Evolutionary conservation across 345 rosid genomes (phyloP).

Genomic region (Firmiana major): DNA sequence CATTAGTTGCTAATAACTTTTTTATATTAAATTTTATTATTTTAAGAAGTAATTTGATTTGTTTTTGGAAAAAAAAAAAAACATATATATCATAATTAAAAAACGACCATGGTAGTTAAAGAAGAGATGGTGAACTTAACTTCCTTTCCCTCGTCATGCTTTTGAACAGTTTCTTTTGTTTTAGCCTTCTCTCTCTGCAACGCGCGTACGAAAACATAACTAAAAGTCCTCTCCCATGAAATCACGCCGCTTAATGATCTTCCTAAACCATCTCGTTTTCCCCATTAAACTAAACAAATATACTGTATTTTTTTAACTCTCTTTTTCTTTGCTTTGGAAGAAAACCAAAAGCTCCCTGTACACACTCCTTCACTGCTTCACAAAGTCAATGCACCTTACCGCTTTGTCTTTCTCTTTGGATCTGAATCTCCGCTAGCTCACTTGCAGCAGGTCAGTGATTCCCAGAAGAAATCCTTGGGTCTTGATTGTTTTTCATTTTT

Average conservation of each 20-base stretch:
- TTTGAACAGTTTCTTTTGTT: neutral
- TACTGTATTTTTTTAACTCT: neutral
- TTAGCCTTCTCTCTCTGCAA: slow-evolving; percentile 5
- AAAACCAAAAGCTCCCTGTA: neutral
- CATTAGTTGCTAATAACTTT: no score
- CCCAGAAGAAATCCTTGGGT: neutral
- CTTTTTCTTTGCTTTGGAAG: slow-evolving; percentile 2
- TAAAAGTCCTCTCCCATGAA: slow-evolving; percentile 13
- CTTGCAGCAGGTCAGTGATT: slow-evolving; percentile 13
- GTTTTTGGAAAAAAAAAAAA: no score
- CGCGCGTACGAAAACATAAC: slow-evolving; percentile 15
- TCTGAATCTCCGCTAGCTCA: slow-evolving; percentile 17
- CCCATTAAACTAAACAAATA: neutral
- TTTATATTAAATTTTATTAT: no score
- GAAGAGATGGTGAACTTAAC: neutral
- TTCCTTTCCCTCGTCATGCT: slow-evolving; percentile 1
- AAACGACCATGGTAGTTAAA: slow-evolving; percentile 17
- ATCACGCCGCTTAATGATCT: slow-evolving; percentile 10
- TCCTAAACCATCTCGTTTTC: slow-evolving; percentile 15
- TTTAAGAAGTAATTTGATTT: no score
- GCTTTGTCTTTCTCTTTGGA: slow-evolving; percentile 12
- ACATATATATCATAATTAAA: no score
- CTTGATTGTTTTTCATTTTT: neutral
- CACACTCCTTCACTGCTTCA: slow-evolving; percentile 14
- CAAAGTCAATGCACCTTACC: slow-evolving; percentile 45